Evolutionary conservation across 768 basidiomycete genomes (phyloP).

Genomic region (Leccinum variicolor): DNA sequence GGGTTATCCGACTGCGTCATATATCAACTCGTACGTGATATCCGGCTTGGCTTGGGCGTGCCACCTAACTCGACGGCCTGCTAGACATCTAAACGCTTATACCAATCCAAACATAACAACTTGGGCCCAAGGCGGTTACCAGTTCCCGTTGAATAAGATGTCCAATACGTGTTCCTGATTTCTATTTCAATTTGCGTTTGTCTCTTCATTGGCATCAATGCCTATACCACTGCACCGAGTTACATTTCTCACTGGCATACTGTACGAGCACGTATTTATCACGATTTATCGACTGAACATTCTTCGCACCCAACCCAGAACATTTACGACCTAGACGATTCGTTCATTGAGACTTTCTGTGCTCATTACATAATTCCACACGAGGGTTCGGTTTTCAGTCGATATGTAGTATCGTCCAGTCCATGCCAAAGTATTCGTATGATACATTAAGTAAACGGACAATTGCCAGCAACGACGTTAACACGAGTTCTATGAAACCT

Average conservation of each 20-base stretch:
- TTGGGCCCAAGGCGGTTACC: conserved; percentile 75
- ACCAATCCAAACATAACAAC: conserved; percentile 81
- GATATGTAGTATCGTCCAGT: conserved; percentile 2
- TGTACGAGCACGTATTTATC: conserved; percentile 25
- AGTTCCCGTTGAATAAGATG: conserved; percentile 65
- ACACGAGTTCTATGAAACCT: neutral
- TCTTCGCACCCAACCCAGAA: conserved; percentile 1
- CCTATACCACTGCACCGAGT: conserved; percentile 17
- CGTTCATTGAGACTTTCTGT: neutral
- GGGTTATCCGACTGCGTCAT: conserved; percentile 72
- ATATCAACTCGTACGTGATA: conserved; percentile 58
- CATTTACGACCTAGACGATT: conserved; percentile 15
- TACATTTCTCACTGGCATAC: conserved; percentile 20
- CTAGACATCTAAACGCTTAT: conserved; percentile 52
- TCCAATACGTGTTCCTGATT: conserved; percentile 20
- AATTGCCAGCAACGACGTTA: neutral
- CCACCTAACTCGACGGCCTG: conserved; percentile 7
- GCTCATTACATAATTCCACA: neutral
- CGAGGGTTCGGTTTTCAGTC: neutral
- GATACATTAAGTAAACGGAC: conserved; percentile 5
- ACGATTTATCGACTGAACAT: conserved; percentile 22
- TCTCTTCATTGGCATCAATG: conserved; percentile 6
- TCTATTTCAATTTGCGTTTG: conserved; percentile 3
- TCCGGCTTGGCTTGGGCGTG: neutral
- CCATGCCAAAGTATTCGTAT: conserved; percentile 3